Conservation (phyloP, 352 stramenopile species). For the Pythium plurisporium region DNA sequence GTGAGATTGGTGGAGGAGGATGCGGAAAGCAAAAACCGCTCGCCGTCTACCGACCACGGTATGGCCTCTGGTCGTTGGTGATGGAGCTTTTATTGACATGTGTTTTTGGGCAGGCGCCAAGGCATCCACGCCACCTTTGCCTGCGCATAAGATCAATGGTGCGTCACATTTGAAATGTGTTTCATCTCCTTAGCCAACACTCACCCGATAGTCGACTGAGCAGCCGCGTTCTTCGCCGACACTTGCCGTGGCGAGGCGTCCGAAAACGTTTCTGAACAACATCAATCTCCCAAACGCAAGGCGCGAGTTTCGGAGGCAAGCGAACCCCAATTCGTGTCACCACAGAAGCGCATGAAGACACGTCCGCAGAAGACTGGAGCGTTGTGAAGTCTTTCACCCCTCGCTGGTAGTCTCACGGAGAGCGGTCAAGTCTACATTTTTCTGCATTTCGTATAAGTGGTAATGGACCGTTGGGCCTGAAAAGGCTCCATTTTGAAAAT, state of each 20-base stretch:
- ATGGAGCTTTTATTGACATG: neutral
- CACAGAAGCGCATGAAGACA: neutral
- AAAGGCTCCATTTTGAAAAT: no score
- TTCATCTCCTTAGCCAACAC: neutral
- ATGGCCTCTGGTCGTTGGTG: neutral
- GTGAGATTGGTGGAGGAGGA: no score
- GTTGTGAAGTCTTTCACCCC: no score
- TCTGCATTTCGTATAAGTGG: neutral
- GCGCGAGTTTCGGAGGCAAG: neutral
- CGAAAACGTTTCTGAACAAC: neutral
- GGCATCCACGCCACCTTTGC: neutral
- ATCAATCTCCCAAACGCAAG: neutral
- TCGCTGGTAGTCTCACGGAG: no score
- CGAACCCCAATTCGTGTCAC: neutral
- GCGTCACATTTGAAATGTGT: neutral
- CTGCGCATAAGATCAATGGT: neutral
- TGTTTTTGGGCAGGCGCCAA: neutral
- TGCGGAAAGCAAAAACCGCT: no score
- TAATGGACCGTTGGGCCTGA: neutral
- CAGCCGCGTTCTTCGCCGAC: neutral
- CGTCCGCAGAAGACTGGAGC: neutral
- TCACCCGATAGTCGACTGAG: neutral
- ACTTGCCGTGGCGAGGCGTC: neutral
- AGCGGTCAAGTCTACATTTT: neutral
- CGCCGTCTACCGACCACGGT: neutral